Evolutionary conservation across 805 yeast genomes (phyloP).

Genomic region (Metschnikowia hibisci): DNA sequence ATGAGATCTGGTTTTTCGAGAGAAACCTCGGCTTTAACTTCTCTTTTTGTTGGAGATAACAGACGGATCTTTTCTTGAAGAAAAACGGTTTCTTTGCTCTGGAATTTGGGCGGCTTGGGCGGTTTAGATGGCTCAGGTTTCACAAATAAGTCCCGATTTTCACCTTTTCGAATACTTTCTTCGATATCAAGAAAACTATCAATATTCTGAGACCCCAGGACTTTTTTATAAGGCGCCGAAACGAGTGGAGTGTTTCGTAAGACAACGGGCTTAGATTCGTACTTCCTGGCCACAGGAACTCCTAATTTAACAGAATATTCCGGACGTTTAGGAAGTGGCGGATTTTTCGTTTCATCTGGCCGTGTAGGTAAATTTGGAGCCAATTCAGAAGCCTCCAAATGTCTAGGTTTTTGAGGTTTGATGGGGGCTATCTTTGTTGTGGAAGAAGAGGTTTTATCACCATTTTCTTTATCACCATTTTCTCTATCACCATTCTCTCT

Average conservation of each 20-base stretch:
- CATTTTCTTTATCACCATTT: too few relatives aligned
- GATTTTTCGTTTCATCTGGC: not conserved
- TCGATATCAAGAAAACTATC: constrained; percentile 7
- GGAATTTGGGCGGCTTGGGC: constrained; percentile 11
- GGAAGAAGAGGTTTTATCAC: too few relatives aligned
- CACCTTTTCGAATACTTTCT: not conserved
- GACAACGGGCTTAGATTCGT: not conserved
- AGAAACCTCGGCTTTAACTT: not conserved
- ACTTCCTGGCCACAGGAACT: not conserved
- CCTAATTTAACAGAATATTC: not conserved
- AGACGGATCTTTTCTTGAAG: constrained; percentile 6
- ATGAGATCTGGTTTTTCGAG: not conserved
- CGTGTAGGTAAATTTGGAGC: constrained; percentile 1
- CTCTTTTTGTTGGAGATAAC: constrained; percentile 12
- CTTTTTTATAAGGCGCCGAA: not conserved
- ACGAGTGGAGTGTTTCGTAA: not conserved
- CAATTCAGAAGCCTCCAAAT: not conserved
- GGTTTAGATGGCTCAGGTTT: constrained; percentile 6
- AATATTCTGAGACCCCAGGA: not conserved
- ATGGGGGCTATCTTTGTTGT: not conserved
- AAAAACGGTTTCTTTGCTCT: constrained; percentile 8
- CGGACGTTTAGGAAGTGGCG: constrained; percentile 14
- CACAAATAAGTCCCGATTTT: not conserved
- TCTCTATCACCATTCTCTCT: too few relatives aligned
- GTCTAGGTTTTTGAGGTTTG: not conserved